Percentiles rank a stretch among this genome's conserved stretches.
Conservation (phyloP, 352 stramenopile species). For the Phytophthora sp. region DNA sequence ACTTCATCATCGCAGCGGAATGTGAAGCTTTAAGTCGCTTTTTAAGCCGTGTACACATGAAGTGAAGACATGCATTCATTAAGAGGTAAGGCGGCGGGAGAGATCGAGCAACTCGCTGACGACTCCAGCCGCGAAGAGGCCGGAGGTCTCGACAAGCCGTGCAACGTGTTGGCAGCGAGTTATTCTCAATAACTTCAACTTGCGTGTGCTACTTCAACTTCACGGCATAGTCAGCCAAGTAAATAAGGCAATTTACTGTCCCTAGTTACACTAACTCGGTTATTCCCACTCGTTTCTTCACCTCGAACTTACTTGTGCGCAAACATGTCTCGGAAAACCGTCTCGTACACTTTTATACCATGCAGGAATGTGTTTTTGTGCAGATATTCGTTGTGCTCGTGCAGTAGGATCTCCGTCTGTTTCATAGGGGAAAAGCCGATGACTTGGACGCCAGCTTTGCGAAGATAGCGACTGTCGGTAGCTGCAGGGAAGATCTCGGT, state of each 20-base stretch:
- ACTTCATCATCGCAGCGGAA: constrained; percentile 5
- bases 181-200: too few species aligned
- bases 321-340: constrained; percentile 64
- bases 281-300: too few species aligned
- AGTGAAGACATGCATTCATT: too few species aligned
- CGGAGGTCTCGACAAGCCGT: too few species aligned
- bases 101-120: background rate
- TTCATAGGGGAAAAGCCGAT: constrained; percentile 96
- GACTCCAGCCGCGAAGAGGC: too few species aligned
- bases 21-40: constrained; percentile 3
- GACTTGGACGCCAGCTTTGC: constrained; percentile 66
- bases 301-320: constrained; percentile 21
- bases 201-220: too few species aligned
- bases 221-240: too few species aligned
- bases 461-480: constrained; percentile 94
- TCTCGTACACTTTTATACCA: constrained; percentile 90
- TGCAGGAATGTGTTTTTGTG: constrained; percentile 93
- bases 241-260: too few species aligned
- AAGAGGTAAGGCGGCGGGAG: background rate
- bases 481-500: constrained; percentile 95
- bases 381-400: constrained; percentile 97
- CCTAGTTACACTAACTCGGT: too few species aligned
- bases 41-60: too few species aligned
- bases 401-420: constrained; percentile 93
- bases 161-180: too few species aligned